These are phyloP conservation scores for Torrubiella hemipterigena DNA, from an alignment of 2,329 filamentous ascomycete genomes.

Conservation along the genomic window DNA sequence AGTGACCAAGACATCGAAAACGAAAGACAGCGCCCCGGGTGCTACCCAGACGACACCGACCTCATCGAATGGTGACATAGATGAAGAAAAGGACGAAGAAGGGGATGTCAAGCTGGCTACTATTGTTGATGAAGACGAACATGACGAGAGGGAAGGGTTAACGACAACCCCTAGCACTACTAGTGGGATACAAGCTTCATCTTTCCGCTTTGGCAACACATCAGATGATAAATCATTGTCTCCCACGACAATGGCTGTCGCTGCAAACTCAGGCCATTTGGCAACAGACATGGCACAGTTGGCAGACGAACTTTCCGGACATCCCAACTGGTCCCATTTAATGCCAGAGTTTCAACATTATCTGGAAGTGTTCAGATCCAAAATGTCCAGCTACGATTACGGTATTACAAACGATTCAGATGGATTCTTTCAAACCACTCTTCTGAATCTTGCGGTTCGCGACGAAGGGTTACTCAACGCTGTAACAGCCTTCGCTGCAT, in stretches of 20 bases:
- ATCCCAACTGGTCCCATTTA: constrained; percentile 45
- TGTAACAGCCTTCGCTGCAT: constrained; percentile 77
- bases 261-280: neutral
- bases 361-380: constrained; percentile 64
- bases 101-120: constrained; percentile 31
- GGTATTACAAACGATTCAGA: constrained; percentile 59
- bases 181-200: constrained; percentile 16
- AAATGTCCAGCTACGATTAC: constrained; percentile 75
- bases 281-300: constrained; percentile 12
- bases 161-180: constrained; percentile 10
- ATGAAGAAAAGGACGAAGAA: constrained; percentile 15
- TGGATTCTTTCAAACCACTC: constrained; percentile 60
- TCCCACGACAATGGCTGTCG: constrained; percentile 11
- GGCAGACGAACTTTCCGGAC: too few species aligned
- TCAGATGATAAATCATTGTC: neutral
- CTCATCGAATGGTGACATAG: constrained; percentile 37
- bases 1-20: constrained; percentile 25
- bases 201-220: constrained; percentile 8
- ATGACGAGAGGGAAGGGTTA: constrained; percentile 19
- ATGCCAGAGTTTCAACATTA: constrained; percentile 65
- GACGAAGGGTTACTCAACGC: constrained; percentile 77
- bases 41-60: constrained; percentile 35
- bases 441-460: constrained; percentile 60
- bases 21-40: constrained; percentile 23
- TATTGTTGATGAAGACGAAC: constrained; percentile 44